phyloP scores from a whole-genome alignment of 345 rosid species.

The Orychophragmus violaceus region DNA sequence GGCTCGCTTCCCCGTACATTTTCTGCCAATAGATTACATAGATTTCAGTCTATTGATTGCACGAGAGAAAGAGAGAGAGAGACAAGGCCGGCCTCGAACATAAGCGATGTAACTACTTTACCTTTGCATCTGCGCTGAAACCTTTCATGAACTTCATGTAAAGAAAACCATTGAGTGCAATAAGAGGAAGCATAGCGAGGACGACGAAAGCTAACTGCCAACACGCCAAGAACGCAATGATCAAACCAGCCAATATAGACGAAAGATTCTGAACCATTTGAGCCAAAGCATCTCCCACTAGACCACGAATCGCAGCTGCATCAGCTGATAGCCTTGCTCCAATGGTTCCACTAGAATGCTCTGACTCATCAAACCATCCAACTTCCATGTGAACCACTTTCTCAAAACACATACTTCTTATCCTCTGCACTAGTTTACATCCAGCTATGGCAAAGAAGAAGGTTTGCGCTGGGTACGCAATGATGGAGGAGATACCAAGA shows the following conservation, averaged over 20 bases:
- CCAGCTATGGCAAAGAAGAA: slow-evolving; percentile 70
- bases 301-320: slow-evolving; percentile 59
- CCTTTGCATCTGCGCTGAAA: slow-evolving; percentile 86
- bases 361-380: slow-evolving; percentile 71
- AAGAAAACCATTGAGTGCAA: slow-evolving; percentile 47
- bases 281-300: slow-evolving; percentile 76
- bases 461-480: slow-evolving; percentile 43
- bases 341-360: slow-evolving; percentile 66
- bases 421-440: slow-evolving; percentile 51
- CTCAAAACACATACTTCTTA: slow-evolving; percentile 71
- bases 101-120: slow-evolving; percentile 30
- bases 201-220: slow-evolving; percentile 62
- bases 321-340: slow-evolving; percentile 86
- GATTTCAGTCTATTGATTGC: too few species aligned
- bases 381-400: slow-evolving; percentile 85
- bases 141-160: slow-evolving; percentile 70
- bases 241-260: slow-evolving; percentile 53
- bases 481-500: slow-evolving; percentile 51
- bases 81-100: too few species aligned
- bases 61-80: too few species aligned
- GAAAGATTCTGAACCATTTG: slow-evolving; percentile 51
- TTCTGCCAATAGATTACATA: slow-evolving; percentile 34
- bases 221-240: slow-evolving; percentile 68
- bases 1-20: slow-evolving; percentile 89
- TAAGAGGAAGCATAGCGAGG: slow-evolving; percentile 58